Percentiles rank a stretch among this genome's conserved stretches.
These are phyloP conservation scores for Colletotrichum sp. DNA, from an alignment of 2,329 filamentous ascomycete genomes.

Conservation along the genomic window DNA sequence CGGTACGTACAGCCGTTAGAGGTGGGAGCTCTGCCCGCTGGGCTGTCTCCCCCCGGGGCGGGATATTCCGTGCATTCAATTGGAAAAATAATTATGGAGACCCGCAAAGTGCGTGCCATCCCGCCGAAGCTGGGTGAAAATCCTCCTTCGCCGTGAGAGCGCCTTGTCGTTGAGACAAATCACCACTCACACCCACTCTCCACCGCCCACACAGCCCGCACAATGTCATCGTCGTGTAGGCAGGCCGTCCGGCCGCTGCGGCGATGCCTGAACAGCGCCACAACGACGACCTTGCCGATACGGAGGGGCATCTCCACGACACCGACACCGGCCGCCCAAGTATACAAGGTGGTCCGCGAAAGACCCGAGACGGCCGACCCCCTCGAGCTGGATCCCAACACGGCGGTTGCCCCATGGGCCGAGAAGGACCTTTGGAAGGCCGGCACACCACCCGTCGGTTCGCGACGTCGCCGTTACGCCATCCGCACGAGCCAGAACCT, in stretches of 20 bases:
- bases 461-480: conserved; percentile 80
- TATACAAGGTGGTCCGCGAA: conserved; percentile 24
- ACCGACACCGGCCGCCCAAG: conserved; percentile 34
- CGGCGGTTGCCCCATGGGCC: conserved; percentile 66
- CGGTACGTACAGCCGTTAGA: background rate
- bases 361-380: conserved; percentile 30
- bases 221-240: conserved; percentile 63
- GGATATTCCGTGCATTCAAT: conserved; percentile 20
- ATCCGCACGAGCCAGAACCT: conserved; percentile 69
- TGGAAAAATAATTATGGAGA: conserved; percentile 21
- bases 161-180: background rate
- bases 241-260: conserved; percentile 63
- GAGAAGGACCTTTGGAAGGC: conserved; percentile 73
- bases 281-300: conserved; percentile 31
- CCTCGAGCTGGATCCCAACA: conserved; percentile 66
- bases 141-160: background rate
- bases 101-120: conserved; percentile 11
- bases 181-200: background rate
- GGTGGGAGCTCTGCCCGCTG: conserved; percentile 4
- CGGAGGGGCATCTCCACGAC: conserved; percentile 34
- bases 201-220: conserved; percentile 13
- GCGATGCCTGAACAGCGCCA: conserved; percentile 54
- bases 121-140: conserved; percentile 11
- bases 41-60: background rate
- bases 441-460: conserved; percentile 78